phyloP scores from a whole-genome alignment of 768 basidiomycete genomes.

The Goffeauzyma gilvescens region DNA sequence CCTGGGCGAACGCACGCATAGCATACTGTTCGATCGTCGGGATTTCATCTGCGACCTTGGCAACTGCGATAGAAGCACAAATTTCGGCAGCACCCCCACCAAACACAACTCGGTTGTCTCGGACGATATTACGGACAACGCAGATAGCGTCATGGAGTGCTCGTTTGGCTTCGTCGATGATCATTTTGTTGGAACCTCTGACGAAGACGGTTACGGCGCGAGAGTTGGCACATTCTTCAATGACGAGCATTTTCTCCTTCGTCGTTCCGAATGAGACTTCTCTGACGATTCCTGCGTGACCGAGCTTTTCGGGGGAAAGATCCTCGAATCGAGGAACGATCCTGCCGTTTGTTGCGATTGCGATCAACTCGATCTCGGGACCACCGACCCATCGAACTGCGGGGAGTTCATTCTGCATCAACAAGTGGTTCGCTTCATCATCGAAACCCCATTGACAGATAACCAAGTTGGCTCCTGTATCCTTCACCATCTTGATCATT shows the following conservation, averaged over 20 bases:
- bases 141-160: constrained; percentile 95
- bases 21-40: constrained; percentile 97
- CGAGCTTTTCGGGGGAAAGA: constrained; percentile 72
- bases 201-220: constrained; percentile 95
- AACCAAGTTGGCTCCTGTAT: constrained; percentile 91
- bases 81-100: constrained; percentile 98
- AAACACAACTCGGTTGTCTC: constrained; percentile 91
- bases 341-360: constrained; percentile 91
- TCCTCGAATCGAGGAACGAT: constrained; percentile 98
- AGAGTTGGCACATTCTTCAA: constrained; percentile 94
- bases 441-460: constrained; percentile 99
- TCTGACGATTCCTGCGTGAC: constrained; percentile 77
- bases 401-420: constrained; percentile 95
- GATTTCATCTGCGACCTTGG: constrained; percentile 92
- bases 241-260: constrained; percentile 96
- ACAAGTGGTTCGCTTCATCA: constrained; percentile 91
- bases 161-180: constrained; percentile 96
- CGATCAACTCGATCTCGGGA: constrained; percentile 97
- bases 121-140: constrained; percentile 82
- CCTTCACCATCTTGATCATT: constrained; percentile 89
- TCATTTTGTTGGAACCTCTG: constrained; percentile 98
- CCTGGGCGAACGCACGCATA: constrained; percentile 95
- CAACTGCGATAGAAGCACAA: constrained; percentile 76
- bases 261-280: constrained; percentile 95
- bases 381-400: constrained; percentile 98